phyloP scores from a whole-genome alignment of 768 basidiomycete genomes.

The Neoboletus magnificus region DNA sequence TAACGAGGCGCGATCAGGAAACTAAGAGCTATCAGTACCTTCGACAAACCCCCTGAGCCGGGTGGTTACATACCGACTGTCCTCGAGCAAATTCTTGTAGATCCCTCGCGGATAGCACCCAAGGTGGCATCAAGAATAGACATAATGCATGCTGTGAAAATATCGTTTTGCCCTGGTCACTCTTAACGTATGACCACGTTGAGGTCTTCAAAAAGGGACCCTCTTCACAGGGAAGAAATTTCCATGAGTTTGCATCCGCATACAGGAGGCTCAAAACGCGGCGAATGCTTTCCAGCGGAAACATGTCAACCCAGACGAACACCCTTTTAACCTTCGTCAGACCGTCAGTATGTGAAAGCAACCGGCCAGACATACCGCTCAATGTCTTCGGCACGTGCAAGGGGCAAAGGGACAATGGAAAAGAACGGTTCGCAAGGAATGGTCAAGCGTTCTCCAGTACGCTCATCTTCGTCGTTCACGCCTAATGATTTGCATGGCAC shows the following conservation, averaged over 20 bases:
- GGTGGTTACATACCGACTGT: constrained; percentile 18
- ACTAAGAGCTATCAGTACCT: constrained; percentile 10
- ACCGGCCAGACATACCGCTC: constrained; percentile 35
- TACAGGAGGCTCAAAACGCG: constrained; percentile 35
- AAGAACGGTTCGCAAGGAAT: constrained; percentile 42
- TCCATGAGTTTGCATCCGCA: constrained; percentile 29
- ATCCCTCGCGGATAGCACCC: constrained; percentile 35
- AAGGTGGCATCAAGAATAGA: constrained; percentile 39
- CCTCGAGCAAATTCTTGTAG: constrained; percentile 31
- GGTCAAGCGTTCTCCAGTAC: constrained; percentile 40
- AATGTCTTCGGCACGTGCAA: constrained; percentile 40
- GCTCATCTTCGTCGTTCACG: constrained; percentile 37
- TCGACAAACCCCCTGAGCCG: neutral
- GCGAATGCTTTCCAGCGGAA: constrained; percentile 51
- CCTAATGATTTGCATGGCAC: constrained; percentile 36
- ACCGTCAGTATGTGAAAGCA: neutral
- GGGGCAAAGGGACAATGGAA: constrained; percentile 32
- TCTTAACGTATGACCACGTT: constrained; percentile 25
- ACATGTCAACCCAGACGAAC: constrained; percentile 46
- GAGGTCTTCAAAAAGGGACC: constrained; percentile 23
- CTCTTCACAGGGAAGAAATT: constrained; percentile 24
- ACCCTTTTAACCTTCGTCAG: constrained; percentile 33
- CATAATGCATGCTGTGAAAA: constrained; percentile 19
- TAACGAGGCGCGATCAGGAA: constrained; percentile 16
- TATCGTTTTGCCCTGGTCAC: constrained; percentile 12